A percentile compares a stretch with the other conserved stretches of the same genome.
Evolutionary conservation across 768 basidiomycete genomes (phyloP).

Genomic region (Russula lepida): DNA sequence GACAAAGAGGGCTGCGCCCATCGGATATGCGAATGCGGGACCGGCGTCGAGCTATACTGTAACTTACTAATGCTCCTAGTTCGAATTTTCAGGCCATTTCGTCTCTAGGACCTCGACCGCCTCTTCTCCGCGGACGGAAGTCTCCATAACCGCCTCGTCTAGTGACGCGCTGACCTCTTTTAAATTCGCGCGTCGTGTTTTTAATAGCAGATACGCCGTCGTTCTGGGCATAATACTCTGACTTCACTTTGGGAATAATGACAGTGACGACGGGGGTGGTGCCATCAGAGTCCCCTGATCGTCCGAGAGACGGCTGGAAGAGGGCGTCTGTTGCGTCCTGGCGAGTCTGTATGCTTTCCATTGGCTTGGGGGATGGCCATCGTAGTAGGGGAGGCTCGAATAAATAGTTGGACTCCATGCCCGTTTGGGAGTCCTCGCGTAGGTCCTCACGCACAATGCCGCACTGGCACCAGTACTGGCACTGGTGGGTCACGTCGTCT

Average conservation of each 20-base stretch:
- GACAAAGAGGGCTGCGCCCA: background rate
- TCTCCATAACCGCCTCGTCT: background rate
- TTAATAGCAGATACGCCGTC: background rate
- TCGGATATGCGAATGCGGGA: background rate
- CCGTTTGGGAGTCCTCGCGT: conserved; percentile 2
- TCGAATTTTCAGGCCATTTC: background rate
- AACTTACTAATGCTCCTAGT: background rate
- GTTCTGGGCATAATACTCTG: background rate
- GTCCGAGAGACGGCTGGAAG: background rate
- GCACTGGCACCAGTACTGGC: background rate
- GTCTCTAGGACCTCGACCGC: background rate
- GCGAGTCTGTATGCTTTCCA: conserved; percentile 8
- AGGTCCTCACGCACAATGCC: background rate
- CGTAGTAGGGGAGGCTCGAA: background rate
- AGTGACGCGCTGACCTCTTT: background rate
- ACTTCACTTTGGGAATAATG: conserved; percentile 3
- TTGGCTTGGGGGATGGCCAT: background rate
- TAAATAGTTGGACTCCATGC: background rate
- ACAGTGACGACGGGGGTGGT: background rate
- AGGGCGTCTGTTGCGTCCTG: conserved; percentile 7
- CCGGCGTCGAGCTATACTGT: too few species aligned
- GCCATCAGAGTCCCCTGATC: background rate
- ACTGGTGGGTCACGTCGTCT: background rate
- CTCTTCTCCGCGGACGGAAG: background rate
- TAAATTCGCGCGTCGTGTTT: background rate